A percentile compares a stretch with the other conserved stretches of the same genome.
Conservation (phyloP, 2,329 filamentous ascomycete species). For the Alternaria sp. region DNA sequence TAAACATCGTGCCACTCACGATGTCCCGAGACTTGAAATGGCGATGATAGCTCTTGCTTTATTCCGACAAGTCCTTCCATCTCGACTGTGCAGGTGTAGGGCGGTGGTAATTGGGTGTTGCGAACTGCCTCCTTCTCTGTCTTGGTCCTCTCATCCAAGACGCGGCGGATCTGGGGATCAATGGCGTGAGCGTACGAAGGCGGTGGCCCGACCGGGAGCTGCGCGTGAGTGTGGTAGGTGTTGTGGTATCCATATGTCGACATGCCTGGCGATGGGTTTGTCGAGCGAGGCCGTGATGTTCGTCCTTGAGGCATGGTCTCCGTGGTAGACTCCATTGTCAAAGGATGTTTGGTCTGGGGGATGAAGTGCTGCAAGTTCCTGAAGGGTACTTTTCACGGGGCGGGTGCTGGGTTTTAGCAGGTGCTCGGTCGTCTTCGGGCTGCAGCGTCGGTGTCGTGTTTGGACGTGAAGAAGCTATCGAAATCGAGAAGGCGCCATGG, state of each 20-base stretch:
- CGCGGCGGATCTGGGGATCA: constrained; percentile 30
- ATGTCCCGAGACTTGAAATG: constrained; percentile 68
- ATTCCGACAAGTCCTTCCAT: constrained; percentile 54
- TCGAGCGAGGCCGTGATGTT: constrained; percentile 26
- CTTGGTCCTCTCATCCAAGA: constrained; percentile 35
- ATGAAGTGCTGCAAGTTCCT: neutral
- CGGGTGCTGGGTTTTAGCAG: neutral
- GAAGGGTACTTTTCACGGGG: neutral
- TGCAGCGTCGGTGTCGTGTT: constrained; percentile 11
- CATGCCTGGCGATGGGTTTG: constrained; percentile 29
- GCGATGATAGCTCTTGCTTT: constrained; percentile 72
- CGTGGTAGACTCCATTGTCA: constrained; percentile 16
- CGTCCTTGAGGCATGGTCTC: constrained; percentile 22
- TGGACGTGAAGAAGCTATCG: constrained; percentile 19
- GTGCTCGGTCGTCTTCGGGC: constrained; percentile 13
- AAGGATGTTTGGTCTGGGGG: neutral
- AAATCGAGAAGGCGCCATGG: constrained; percentile 6
- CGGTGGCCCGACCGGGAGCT: constrained; percentile 37
- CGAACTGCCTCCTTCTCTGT: constrained; percentile 30
- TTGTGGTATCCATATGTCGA: constrained; percentile 55
- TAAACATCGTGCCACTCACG: constrained; percentile 71
- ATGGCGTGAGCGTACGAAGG: constrained; percentile 46
- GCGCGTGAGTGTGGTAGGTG: constrained; percentile 53
- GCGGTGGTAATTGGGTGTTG: constrained; percentile 38
- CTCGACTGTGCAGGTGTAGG: constrained; percentile 50